These are phyloP conservation scores for Solanum hybrid DNA, from an alignment of 305 asterid species.

Conservation along the genomic window DNA sequence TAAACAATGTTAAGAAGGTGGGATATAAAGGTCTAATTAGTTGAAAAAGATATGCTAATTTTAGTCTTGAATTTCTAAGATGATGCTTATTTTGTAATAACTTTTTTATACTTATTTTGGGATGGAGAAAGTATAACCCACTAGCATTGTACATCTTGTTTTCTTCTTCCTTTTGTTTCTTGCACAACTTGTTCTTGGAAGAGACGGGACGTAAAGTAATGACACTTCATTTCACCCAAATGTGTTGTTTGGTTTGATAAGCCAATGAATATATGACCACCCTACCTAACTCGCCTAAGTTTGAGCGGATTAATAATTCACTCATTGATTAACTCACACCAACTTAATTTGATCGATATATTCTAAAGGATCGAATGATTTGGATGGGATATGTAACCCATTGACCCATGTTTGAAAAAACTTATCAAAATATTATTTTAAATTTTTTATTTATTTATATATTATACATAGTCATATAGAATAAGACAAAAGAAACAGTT, in stretches of 20 bases:
- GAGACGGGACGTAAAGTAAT: background rate
- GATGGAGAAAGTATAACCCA: too few species aligned
- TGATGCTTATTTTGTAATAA: fast-evolving
- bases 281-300: background rate
- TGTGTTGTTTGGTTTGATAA: background rate
- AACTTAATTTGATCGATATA: background rate
- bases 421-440: background rate
- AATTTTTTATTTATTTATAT: background rate
- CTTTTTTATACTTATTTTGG: background rate
- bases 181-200: background rate
- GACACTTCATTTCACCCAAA: background rate
- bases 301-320: background rate
- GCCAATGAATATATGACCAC: background rate
- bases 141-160: background rate
- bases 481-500: background rate
- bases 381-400: background rate
- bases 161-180: background rate
- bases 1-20: background rate
- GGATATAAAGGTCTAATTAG: background rate
- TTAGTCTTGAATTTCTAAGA: background rate
- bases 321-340: background rate
- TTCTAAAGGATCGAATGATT: background rate
- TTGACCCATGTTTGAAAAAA: background rate
- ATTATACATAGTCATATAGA: background rate
- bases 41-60: background rate